phyloP scores from a whole-genome alignment of 441 rosid genomes.

The Omphalea diandra region DNA sequence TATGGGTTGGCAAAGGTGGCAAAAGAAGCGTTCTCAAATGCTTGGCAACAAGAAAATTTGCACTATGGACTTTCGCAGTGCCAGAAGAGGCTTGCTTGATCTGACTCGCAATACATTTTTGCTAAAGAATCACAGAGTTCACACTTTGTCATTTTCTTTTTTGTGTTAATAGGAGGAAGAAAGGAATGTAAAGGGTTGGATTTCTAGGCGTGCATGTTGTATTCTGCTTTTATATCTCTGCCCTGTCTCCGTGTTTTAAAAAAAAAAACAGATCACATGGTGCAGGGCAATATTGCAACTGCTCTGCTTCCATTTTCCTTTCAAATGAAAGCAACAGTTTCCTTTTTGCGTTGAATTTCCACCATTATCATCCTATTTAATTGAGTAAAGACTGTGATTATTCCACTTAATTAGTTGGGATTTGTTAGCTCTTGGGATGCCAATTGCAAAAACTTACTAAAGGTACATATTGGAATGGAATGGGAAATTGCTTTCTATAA shows the following conservation, averaged over 20 bases:
- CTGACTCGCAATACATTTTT: constrained; percentile 73
- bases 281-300: constrained; percentile 29
- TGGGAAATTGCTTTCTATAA: no score
- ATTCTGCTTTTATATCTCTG: constrained; percentile 13
- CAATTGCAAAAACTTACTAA: no score
- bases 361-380: no score
- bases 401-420: no score
- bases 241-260: constrained; percentile 10
- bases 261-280: constrained; percentile 24
- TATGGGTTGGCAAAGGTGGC: constrained; percentile 56
- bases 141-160: constrained; percentile 52
- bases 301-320: background rate
- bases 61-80: constrained; percentile 86
- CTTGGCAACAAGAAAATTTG: constrained; percentile 85
- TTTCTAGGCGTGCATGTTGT: background rate
- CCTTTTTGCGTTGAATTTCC: background rate
- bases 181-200: background rate
- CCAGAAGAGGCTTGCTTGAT: constrained; percentile 84
- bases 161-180: background rate
- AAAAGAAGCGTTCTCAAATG: constrained; percentile 77
- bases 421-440: no score
- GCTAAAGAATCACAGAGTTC: constrained; percentile 72
- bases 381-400: no score
- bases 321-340: background rate
- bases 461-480: no score